Evolutionary conservation across 352 stramenopile species (phyloP).

Genomic region (Phytophthora uliginosa): DNA sequence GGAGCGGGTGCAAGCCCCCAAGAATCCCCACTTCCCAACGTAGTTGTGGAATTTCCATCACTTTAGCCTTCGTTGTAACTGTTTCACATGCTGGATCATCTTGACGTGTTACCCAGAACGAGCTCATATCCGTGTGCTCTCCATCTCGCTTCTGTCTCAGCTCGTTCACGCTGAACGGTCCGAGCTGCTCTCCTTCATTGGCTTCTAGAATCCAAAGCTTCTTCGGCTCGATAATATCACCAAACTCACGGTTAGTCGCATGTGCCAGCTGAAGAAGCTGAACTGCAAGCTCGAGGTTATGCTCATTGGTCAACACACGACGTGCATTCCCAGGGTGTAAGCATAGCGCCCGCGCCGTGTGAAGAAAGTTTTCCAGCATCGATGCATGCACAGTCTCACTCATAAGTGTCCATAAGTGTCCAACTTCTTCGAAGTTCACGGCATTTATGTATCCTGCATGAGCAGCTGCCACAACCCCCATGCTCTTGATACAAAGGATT

Average conservation of each 20-base stretch:
- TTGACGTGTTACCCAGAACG: conserved; percentile 42
- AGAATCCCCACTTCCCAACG: conserved; percentile 83
- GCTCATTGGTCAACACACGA: conserved; percentile 54
- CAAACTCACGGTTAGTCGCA: conserved; percentile 39
- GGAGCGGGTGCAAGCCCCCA: conserved; percentile 53
- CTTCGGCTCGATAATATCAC: conserved; percentile 30
- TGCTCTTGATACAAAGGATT: conserved; percentile 68
- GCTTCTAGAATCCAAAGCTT: conserved; percentile 66
- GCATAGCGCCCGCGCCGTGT: conserved; percentile 67
- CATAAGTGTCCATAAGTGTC: conserved; percentile 74
- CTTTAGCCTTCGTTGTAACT: conserved; percentile 29
- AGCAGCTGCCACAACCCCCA: conserved; percentile 70
- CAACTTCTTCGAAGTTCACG: conserved; percentile 76
- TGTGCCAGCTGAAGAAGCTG: conserved; percentile 79
- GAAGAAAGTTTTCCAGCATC: conserved; percentile 66
- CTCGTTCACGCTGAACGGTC: conserved; percentile 57
- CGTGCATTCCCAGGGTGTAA: conserved; percentile 59
- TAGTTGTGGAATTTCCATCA: conserved; percentile 81
- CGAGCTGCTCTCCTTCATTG: conserved; percentile 34
- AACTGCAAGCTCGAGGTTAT: conserved; percentile 60
- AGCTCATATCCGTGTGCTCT: conserved; percentile 35
- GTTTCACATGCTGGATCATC: conserved; percentile 50
- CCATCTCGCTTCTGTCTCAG: conserved; percentile 55
- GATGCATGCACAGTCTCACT: conserved; percentile 67
- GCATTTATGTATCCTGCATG: conserved; percentile 47